Base-by-base conservation (phyloP, 2,329 filamentous ascomycete genomes). In the Colletotrichum neosansevieriae region DNA sequence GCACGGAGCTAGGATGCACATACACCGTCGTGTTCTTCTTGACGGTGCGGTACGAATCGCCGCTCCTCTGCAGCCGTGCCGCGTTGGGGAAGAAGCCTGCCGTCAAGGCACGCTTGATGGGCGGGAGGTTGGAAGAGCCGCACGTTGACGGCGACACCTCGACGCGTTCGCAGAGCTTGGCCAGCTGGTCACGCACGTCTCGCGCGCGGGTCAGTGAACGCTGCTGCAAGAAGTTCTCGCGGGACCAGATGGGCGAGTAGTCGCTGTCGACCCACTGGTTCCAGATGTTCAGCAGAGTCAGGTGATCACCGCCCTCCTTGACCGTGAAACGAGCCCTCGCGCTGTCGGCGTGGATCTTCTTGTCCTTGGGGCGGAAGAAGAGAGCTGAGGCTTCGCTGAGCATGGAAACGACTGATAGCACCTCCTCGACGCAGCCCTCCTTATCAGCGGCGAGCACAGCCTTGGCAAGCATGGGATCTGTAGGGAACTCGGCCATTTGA, bases 1-100 rank as follows among this genome's bases (percentile, higher is more conserved):
- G 81, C 49, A 94, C 93, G 51, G 89, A 92, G 70, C 90, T 94
- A 0, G 96, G 96, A 78, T 99, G 96, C n/a, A 98, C 87, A 77
- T 93, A 95, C 2, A 97, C 94, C 6, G 91, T 93, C 73, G 94
- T 90, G 71, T 92, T 93, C 74, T 92, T 97, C 86, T 97, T 97
- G 72, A 98, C 90, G 0, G 94, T 97, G 19, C 94, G 88, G 80
- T 99, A 99, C 70, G 89, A 92, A 75, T 97, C 92, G 2, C 96
- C 96, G 47, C 92, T 91, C 54, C 92, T 86, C 76, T 96, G 91
- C 63, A 99, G 81, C 3, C 94, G 85, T 1, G 94, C 94, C 0
- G 94, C 94, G 77, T 98, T 97, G 17, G 93, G 91, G 84, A 98
- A 98, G 85, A 97, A 99, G 1, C 95, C 96, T 0, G 94, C 90